phyloP scores from a whole-genome alignment of 2,329 filamentous ascomycete species.

The Stemphylium vesicarium region DNA sequence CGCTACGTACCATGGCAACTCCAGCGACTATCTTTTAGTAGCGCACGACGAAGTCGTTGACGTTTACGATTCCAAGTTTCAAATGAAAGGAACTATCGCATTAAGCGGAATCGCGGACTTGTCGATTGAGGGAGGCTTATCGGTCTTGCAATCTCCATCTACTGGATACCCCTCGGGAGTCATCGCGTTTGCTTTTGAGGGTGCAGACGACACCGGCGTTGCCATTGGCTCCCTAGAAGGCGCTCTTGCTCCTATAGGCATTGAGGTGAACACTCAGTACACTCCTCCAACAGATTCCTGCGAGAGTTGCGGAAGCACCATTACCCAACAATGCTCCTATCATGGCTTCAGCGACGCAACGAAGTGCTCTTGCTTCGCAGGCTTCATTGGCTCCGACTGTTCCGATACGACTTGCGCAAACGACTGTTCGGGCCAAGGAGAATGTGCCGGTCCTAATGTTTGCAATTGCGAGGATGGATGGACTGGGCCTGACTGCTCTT shows the following conservation, averaged over 20 bases:
- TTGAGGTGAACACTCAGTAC: constrained; percentile 28
- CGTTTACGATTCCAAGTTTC: constrained; percentile 28
- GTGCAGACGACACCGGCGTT: constrained; percentile 30
- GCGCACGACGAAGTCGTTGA: constrained; percentile 33
- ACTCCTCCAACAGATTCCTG: constrained; percentile 25
- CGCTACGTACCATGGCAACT: constrained; percentile 25
- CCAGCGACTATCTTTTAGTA: constrained; percentile 32
- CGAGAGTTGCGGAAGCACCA: constrained; percentile 19
- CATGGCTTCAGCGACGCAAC: constrained; percentile 21
- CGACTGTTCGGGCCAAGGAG: constrained; percentile 36
- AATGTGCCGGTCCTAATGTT: constrained; percentile 33
- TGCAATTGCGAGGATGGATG: constrained; percentile 36
- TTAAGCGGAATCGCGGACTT: constrained; percentile 34
- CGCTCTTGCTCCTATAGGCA: constrained; percentile 20
- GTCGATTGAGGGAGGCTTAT: constrained; percentile 35
- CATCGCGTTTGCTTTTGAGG: constrained; percentile 38
- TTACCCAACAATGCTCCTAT: constrained; percentile 29
- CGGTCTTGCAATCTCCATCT: constrained; percentile 28
- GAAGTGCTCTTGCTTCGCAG: constrained; percentile 34
- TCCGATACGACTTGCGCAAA: constrained; percentile 28
- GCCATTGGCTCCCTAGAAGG: constrained; percentile 29
- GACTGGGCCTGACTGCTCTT: constrained; percentile 39
- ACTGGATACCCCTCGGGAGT: constrained; percentile 21
- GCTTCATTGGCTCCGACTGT: constrained; percentile 34
- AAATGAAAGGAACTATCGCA: constrained; percentile 20